These are phyloP conservation scores for Bolboschoenus planiculmis DNA, from an alignment of 176 grass and related monocot genomes.

Conservation along the genomic window DNA sequence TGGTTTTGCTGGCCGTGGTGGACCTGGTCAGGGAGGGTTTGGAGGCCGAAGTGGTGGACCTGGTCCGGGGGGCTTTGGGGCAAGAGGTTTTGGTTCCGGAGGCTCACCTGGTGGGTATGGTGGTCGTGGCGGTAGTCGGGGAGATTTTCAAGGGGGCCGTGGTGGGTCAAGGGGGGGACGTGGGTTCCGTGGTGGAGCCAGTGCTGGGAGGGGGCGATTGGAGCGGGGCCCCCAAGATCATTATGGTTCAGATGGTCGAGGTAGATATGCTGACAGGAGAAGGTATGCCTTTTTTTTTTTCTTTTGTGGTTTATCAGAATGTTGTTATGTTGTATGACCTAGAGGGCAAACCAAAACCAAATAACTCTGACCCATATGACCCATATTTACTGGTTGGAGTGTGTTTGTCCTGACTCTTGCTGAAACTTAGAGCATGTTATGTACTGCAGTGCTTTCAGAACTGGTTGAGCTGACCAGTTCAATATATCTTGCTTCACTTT, in stretches of 20 bases:
- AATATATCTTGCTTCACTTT: not conserved
- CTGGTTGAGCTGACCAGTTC: not conserved
- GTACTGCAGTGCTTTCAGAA: not conserved
- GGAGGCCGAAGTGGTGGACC: slow-evolving; percentile 43
- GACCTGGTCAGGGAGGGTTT: slow-evolving; percentile 35
- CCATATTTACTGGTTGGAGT: not conserved
- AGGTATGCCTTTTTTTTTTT: slow-evolving; percentile 28
- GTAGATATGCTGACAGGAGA: slow-evolving; percentile 49
- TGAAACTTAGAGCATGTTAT: not conserved
- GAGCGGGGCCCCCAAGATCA: slow-evolving; percentile 62
- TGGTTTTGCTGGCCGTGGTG: slow-evolving; percentile 28
- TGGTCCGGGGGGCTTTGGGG: slow-evolving; percentile 49
- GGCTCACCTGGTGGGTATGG: slow-evolving; percentile 44
- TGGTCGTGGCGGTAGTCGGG: slow-evolving; percentile 38
- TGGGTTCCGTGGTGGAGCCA: slow-evolving; percentile 39
- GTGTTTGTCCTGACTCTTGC: not conserved
- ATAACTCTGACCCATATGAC: too few relatives aligned
- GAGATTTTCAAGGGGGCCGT: slow-evolving; percentile 55
- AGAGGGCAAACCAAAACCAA: not conserved
- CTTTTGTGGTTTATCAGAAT: not conserved
- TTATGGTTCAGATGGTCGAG: slow-evolving; percentile 54
- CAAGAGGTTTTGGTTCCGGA: slow-evolving; percentile 45
- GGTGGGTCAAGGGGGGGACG: slow-evolving; percentile 65
- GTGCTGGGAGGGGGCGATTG: slow-evolving; percentile 34
- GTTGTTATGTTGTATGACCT: not conserved